Base-by-base conservation (phyloP, 345 rosid genomes). In the Geranium brycei region DNA sequence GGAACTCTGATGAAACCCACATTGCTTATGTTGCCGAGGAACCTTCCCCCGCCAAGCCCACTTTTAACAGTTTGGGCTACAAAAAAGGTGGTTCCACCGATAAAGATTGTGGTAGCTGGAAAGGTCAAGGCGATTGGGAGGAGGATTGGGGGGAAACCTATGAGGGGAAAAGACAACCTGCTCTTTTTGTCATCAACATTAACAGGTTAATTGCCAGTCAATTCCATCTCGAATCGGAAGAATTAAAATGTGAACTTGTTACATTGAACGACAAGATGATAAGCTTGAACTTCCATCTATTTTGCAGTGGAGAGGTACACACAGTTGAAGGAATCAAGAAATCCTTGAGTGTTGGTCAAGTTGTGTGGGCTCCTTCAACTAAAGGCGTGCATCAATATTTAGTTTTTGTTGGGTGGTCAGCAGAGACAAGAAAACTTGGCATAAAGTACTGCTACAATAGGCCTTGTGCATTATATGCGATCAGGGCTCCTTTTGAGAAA, bases 91-190 rank as follows among this genome's bases (percentile, higher is more conserved):
- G 76, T 53, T 72, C 83, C 47, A 64, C 68, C 31, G 91, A 83
- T 14, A 88, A 80, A 61, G 92, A 88, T 59, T 17, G 68, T 66
- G 78, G 75, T 63, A 80, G 78, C 87, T 93, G 99, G 99, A 87
- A 83, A 78, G 97, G 91, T 71, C 91, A 80, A 77, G 99, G 99
- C 56, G 95, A 93, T 75, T 90, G 91, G 93, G 91, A 88, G 76
- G 99, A 89, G 78, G 90, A 82, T 28, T 92, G 97, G 98, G 98
- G 98, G 53, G 98, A 93, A 83, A 85, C 85, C 51, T 93, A 90
- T 66, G 89, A 87, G 0, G 95, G 97, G 31, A 93, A 90, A 79
- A 86, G 81, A 70, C 91, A 79, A 75, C 88, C 96, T 61, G 83
- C 89, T 0, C 64, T 90, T 19, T 93, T 90, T 67, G 88, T 88